phyloP scores from a whole-genome alignment of 2,329 filamentous ascomycete genomes.

The Huntiella bhutanensis region DNA sequence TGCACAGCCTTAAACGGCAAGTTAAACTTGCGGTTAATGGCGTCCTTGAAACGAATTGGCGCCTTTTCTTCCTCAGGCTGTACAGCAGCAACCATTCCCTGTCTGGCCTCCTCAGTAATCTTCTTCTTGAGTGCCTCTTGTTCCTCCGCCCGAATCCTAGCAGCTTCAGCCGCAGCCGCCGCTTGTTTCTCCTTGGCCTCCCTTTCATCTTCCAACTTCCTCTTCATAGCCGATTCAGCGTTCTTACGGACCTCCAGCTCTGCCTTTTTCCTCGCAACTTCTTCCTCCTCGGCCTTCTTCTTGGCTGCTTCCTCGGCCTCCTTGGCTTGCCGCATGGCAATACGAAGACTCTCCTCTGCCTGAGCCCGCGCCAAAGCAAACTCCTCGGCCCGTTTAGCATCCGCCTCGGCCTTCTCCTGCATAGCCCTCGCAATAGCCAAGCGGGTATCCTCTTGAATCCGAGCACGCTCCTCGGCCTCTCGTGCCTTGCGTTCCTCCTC shows the following conservation, averaged over 20 bases:
- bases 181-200: conserved; percentile 21
- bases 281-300: conserved; percentile 12
- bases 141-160: conserved; percentile 29
- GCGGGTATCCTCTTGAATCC: conserved; percentile 15
- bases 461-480: conserved; percentile 15
- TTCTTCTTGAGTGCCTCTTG: conserved; percentile 34
- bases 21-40: conserved; percentile 76
- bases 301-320: conserved; percentile 19
- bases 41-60: conserved; percentile 80
- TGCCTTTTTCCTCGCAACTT: conserved; percentile 14
- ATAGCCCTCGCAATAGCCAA: conserved; percentile 11
- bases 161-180: conserved; percentile 19
- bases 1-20: conserved; percentile 76
- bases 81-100: conserved; percentile 28
- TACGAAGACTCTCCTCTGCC: conserved; percentile 15
- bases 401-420: conserved; percentile 15
- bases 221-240: conserved; percentile 23
- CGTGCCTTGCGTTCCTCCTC: conserved; percentile 15
- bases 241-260: conserved; percentile 16
- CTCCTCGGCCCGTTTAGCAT: conserved; percentile 14
- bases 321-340: conserved; percentile 20
- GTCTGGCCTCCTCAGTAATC: conserved; percentile 35
- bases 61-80: conserved; percentile 38
- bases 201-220: conserved; percentile 18
- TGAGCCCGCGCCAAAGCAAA: conserved; percentile 7